Evolutionary conservation across 2,329 filamentous ascomycete genomes (phyloP).

Genomic region (Helicocarpus griseus): DNA sequence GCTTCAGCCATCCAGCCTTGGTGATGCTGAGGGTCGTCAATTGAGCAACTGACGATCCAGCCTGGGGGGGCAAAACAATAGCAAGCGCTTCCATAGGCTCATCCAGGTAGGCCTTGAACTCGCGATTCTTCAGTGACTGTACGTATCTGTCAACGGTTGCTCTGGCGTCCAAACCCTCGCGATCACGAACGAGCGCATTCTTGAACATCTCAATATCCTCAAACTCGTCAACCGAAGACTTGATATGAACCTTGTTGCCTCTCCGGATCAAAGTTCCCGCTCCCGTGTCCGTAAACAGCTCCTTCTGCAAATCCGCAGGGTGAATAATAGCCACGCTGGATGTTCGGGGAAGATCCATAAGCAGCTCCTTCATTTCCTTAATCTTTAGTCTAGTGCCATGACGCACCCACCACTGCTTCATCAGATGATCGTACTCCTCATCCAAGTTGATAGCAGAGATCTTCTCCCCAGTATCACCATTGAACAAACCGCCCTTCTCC

Average conservation of each 20-base stretch:
- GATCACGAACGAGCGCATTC: slow-evolving; percentile 69
- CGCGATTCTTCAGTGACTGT: slow-evolving; percentile 61
- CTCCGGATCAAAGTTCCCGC: slow-evolving; percentile 87
- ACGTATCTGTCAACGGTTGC: slow-evolving; percentile 82
- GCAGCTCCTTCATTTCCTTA: slow-evolving; percentile 88
- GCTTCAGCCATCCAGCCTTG: slow-evolving; percentile 88
- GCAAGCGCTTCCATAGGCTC: slow-evolving; percentile 88
- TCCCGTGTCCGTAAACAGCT: slow-evolving; percentile 91
- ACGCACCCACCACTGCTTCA: slow-evolving; percentile 89
- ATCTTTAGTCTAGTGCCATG: slow-evolving; percentile 96
- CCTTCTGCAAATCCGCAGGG: slow-evolving; percentile 89
- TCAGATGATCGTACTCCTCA: slow-evolving; percentile 86
- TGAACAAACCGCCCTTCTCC: slow-evolving; percentile 92
- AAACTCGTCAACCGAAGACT: slow-evolving; percentile 62
- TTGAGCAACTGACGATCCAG: slow-evolving; percentile 62
- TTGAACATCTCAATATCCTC: slow-evolving; percentile 68
- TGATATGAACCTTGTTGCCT: slow-evolving; percentile 77
- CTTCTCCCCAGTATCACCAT: slow-evolving; percentile 86
- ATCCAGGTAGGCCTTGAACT: slow-evolving; percentile 91
- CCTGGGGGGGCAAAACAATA: slow-evolving; percentile 67
- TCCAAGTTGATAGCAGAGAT: slow-evolving; percentile 97
- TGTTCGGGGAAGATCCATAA: slow-evolving; percentile 78
- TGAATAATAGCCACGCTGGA: slow-evolving; percentile 97
- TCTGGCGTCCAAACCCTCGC: slow-evolving; percentile 69
- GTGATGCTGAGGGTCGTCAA: slow-evolving; percentile 87